These are phyloP conservation scores for Phytopythium delawarense DNA, from an alignment of 352 stramenopile species.

Conservation along the genomic window DNA sequence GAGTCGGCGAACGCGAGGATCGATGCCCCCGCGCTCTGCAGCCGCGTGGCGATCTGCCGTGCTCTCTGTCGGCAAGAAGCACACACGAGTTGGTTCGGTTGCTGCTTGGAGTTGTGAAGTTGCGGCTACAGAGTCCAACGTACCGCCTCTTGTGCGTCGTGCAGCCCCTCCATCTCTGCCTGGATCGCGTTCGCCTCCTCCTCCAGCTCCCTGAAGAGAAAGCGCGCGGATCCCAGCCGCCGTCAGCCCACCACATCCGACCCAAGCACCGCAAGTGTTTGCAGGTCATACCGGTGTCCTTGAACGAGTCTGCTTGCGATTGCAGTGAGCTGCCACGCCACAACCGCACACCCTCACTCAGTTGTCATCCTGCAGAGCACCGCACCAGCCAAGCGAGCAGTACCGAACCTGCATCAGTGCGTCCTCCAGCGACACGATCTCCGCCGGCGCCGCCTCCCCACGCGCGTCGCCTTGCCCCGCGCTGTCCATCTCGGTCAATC, in stretches of 20 bases:
- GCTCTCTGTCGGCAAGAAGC: conserved; percentile 20
- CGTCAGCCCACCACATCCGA: not conserved
- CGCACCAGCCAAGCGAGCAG: not conserved
- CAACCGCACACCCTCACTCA: not conserved
- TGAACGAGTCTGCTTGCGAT: conserved; percentile 19
- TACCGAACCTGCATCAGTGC: conserved; percentile 15
- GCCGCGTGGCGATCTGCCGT: conserved; percentile 27
- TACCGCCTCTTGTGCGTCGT: conserved; percentile 52
- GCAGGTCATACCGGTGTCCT: conserved; percentile 12
- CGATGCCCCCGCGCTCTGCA: conserved; percentile 53
- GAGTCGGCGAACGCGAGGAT: conserved; percentile 47
- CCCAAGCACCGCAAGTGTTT: not conserved
- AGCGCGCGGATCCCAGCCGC: not conserved
- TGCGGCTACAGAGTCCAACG: not conserved
- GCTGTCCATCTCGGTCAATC: not conserved
- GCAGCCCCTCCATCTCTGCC: conserved; percentile 51
- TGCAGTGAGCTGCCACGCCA: conserved; percentile 12
- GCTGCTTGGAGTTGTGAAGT: not conserved
- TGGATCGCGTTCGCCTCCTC: conserved; percentile 52
- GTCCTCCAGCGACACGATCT: conserved; percentile 19
- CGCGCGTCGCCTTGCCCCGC: not conserved
- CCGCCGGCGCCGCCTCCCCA: conserved; percentile 4
- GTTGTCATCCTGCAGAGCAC: not conserved
- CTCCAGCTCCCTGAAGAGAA: conserved; percentile 36
- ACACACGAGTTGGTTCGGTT: conserved; percentile 2